Conservation (phyloP, 257 asterid genomes). For the Plantago elongata region DNA sequence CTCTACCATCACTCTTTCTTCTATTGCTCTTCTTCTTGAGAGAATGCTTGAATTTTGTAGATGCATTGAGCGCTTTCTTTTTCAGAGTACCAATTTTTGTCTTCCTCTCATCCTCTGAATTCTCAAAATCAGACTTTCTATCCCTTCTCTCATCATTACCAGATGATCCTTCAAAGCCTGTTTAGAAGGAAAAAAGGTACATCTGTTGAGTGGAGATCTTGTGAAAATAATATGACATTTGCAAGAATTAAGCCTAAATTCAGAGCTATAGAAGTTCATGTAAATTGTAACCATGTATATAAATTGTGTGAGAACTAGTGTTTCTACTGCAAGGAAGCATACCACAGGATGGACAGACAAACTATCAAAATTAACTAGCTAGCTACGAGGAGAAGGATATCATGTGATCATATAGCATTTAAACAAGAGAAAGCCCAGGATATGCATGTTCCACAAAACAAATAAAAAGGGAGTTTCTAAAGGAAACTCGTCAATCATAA, state of each 20-base stretch:
- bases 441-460: too few relatives aligned
- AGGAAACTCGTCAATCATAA: too few relatives aligned
- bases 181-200: conserved; percentile 8
- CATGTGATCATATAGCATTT: too few relatives aligned
- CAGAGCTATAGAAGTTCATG: background rate
- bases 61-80: conserved; percentile 83
- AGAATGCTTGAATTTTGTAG: conserved; percentile 76
- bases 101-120: conserved; percentile 83
- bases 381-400: background rate
- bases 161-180: conserved; percentile 81
- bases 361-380: too few relatives aligned
- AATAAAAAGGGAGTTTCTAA: too few relatives aligned
- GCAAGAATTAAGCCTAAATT: background rate
- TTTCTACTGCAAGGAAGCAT: too few relatives aligned
- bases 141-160: conserved; percentile 82
- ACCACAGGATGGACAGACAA: too few relatives aligned
- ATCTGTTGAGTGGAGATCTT: background rate
- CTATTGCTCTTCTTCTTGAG: conserved; percentile 72
- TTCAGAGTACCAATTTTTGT: conserved; percentile 66
- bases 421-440: too few relatives aligned
- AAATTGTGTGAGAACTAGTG: too few relatives aligned
- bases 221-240: background rate
- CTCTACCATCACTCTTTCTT: conserved; percentile 70
- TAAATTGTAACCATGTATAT: background rate
- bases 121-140: conserved; percentile 79